Percentiles rank a stretch among this genome's conserved stretches.
phyloP scores from a whole-genome alignment of 2,329 filamentous ascomycete species.

The Didymella keratinophila region DNA sequence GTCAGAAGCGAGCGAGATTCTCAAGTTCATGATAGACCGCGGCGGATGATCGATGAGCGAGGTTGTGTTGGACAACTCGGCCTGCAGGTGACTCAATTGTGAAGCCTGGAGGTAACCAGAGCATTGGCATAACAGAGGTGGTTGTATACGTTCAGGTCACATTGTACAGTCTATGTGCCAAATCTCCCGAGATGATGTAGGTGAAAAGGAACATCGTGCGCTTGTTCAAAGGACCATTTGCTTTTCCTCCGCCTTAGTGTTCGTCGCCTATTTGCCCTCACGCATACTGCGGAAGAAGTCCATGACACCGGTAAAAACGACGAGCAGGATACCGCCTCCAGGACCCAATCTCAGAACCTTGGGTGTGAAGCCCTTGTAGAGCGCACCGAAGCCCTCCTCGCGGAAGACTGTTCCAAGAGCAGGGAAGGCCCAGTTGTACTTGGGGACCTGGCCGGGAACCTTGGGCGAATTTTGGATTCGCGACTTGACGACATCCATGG shows the following conservation, averaged over 20 bases:
- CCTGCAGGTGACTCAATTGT: too few species aligned
- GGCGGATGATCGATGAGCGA: too few species aligned
- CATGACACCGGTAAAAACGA: conserved; percentile 87
- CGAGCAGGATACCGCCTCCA: conserved; percentile 76
- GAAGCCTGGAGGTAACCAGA: neutral
- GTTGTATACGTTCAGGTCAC: neutral
- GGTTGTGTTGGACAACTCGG: too few species aligned
- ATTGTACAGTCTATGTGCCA: conserved; percentile 10
- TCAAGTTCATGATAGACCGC: too few species aligned
- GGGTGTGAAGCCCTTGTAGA: conserved; percentile 98
- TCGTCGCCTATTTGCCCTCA: conserved; percentile 40
- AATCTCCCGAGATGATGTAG: neutral
- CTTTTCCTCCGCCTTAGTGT: neutral
- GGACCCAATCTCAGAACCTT: conserved; percentile 85
- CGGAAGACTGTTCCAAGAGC: conserved; percentile 84
- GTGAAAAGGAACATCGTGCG: neutral
- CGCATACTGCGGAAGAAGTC: conserved; percentile 86
- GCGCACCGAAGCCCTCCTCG: conserved; percentile 89
- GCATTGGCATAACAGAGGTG: neutral
- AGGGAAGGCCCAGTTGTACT: conserved; percentile 99
- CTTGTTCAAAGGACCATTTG: neutral
- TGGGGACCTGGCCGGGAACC: conserved; percentile 79
- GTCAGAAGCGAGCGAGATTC: too few species aligned
- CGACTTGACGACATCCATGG: conserved; percentile 97
- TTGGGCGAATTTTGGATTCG: conserved; percentile 94